Evolutionary conservation across 208 protist species (phyloP).

Genomic region (Angomonas deanei): DNA sequence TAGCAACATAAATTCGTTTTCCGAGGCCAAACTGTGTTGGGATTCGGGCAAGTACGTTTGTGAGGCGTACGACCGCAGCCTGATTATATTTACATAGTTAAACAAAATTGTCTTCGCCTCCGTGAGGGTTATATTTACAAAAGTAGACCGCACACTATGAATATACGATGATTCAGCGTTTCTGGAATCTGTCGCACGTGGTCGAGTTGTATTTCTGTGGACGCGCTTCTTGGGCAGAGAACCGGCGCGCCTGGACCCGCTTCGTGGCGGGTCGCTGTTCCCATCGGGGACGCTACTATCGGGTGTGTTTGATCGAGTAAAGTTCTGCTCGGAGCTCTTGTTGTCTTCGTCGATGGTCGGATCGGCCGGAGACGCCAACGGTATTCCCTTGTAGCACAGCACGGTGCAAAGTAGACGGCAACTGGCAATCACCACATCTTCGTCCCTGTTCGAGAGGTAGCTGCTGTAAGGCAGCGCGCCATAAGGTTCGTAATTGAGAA

Average conservation of each 20-base stretch:
- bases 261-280: no score
- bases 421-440: slow-evolving; percentile 33
- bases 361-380: slow-evolving; percentile 4
- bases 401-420: slow-evolving; percentile 52
- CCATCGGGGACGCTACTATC: not conserved
- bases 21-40: slow-evolving; percentile 38
- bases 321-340: not conserved
- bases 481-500: slow-evolving; percentile 67
- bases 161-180: no score
- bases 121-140: slow-evolving; percentile 57
- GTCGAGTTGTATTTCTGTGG: no score
- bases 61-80: slow-evolving; percentile 48
- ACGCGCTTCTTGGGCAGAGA: no score
- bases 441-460: slow-evolving; percentile 48
- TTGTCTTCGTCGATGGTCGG: not conserved
- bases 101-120: slow-evolving; percentile 60
- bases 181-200: no score
- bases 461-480: slow-evolving; percentile 75
- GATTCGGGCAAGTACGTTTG: slow-evolving; percentile 73
- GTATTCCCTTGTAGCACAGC: slow-evolving; percentile 47
- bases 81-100: slow-evolving; percentile 39
- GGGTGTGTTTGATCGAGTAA: not conserved
- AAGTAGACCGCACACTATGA: slow-evolving; percentile 58
- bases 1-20: slow-evolving; percentile 80
- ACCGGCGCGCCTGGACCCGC: no score